Evolutionary conservation across 495 filamentous ascomycete genomes (phyloP), one percentile per base, ranked within the genome.

Genomic region (Penicillium cataractarum): DNA sequence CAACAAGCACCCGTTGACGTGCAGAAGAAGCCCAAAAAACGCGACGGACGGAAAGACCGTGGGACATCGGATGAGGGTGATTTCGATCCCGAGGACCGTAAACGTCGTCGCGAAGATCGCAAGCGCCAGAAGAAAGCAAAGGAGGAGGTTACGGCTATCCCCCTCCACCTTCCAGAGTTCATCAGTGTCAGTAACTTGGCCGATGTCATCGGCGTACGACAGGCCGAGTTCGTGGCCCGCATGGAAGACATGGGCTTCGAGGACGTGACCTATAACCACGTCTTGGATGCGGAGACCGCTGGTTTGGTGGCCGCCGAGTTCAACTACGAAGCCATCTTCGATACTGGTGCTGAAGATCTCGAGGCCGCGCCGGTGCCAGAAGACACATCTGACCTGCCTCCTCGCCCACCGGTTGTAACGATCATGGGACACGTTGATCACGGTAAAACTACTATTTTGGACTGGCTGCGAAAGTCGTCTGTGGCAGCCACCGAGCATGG

Each of bases 391-490:
- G 61, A 74, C 6, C 73, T 96, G 44, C 93, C 92, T 1, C 67
- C 79, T 7, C 85, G 96, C 42, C 94, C 96, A 8, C 96, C 96
- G 6, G 91, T 99, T 15, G 95, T 99, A 42, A 99, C 96, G 15
- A 98, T 99, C 71, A 99, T 99, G 96, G 96, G 96, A 7, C 96
- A 99, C 65, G 96, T 99, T 66, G 96, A 99, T 71, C 96, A 99
- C 73, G 96, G 96, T 31, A 99, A 99, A 80, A 99, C 96, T 0
- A 98, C 96, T 0, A 86, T 99, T 32, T 81, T 99, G 9, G 96
- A 99, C 65, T 98, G 88, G 79, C 82, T 99, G 32, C 92, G 96
- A 13, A 93, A 97, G 65, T 94, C 92, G 5, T 96, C 92, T 1
- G 88, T 98, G 33, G 96, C 88, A 21, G 91, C 90, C 2, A 86